A percentile compares a stretch with the other conserved stretches of the same genome.
phyloP scores from a whole-genome alignment of 2,329 filamentous ascomycete genomes.

The Fusarium anthophilum region DNA sequence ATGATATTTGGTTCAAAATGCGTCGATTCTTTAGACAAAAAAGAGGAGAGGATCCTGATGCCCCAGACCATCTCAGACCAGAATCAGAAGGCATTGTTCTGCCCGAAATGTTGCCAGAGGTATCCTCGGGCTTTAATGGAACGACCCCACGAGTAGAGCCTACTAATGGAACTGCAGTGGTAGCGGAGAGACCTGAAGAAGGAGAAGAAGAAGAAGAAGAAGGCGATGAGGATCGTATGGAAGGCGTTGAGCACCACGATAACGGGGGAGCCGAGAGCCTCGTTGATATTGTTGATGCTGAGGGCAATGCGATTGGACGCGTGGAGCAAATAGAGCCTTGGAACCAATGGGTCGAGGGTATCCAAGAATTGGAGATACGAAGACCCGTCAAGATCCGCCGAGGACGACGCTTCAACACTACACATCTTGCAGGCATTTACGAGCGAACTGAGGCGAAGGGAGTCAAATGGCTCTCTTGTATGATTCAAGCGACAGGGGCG shows the following conservation, averaged over 20 bases:
- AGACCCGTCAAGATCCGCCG: slow-evolving; percentile 54
- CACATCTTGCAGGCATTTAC: slow-evolving; percentile 53
- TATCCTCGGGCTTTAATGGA: slow-evolving; percentile 20
- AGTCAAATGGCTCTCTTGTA: slow-evolving; percentile 58
- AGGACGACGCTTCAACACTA: slow-evolving; percentile 52
- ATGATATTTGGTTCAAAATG: slow-evolving; percentile 46
- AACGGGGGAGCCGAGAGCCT: slow-evolving; percentile 30
- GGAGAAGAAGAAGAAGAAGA: too few species aligned
- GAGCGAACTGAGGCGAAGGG: slow-evolving; percentile 54
- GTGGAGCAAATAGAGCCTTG: slow-evolving; percentile 49
- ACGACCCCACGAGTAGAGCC: background rate
- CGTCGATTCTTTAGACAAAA: slow-evolving; percentile 47
- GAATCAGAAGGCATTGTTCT: slow-evolving; percentile 26
- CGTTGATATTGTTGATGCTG: slow-evolving; percentile 50
- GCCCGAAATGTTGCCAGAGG: slow-evolving; percentile 8
- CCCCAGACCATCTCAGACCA: slow-evolving; percentile 22
- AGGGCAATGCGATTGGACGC: slow-evolving; percentile 51
- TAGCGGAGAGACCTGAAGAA: background rate
- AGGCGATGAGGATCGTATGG: slow-evolving; percentile 23
- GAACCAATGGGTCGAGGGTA: slow-evolving; percentile 53
- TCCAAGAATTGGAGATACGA: slow-evolving; percentile 51
- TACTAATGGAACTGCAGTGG: background rate
- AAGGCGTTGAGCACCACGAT: slow-evolving; percentile 30
- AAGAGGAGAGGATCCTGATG: slow-evolving; percentile 38
- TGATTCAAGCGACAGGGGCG: slow-evolving; percentile 61